Evolutionary conservation across 192 early-diverging fungal species (phyloP).

Genomic region (Rhizophagus prolifer): DNA sequence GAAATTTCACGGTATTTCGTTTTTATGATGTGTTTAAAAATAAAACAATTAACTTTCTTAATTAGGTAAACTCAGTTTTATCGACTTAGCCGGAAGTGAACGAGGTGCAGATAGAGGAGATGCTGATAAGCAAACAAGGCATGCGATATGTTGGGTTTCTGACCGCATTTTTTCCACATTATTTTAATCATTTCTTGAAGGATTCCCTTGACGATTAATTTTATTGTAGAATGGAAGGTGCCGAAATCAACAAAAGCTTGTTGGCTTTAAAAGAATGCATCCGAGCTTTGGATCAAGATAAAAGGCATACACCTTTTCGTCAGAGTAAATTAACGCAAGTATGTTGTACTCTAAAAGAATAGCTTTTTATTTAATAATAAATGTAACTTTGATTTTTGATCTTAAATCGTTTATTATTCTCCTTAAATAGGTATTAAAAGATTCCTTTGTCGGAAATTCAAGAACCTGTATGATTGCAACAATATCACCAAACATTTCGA

Average conservation of each 20-base stretch:
- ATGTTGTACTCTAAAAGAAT: neutral
- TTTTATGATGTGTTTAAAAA: neutral
- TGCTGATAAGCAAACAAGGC: conserved; percentile 88
- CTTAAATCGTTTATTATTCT: neutral
- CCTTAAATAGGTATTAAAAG: conserved; percentile 74
- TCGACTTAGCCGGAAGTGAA: conserved; percentile 98
- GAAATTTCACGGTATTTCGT: conserved; percentile 55
- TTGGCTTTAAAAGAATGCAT: conserved; percentile 98
- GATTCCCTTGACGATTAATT: neutral
- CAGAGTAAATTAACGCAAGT: conserved; percentile 97
- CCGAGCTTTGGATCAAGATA: conserved; percentile 91
- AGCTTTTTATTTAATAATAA: neutral
- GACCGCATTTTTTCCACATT: neutral
- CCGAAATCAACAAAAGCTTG: conserved; percentile 99
- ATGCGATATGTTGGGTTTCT: conserved; percentile 5
- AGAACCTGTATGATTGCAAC: conserved; percentile 99
- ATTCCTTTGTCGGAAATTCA: conserved; percentile 97
- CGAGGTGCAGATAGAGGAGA: conserved; percentile 97
- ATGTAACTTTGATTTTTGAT: too few species aligned
- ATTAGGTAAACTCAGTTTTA: conserved; percentile 90
- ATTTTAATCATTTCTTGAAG: neutral
- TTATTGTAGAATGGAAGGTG: conserved; percentile 85
- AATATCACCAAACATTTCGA: conserved; percentile 91
- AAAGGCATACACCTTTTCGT: conserved; percentile 95
- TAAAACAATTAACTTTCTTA: neutral